Evolutionary conservation across 257 asterid genomes (phyloP).

Genomic region (Ilex asprella): DNA sequence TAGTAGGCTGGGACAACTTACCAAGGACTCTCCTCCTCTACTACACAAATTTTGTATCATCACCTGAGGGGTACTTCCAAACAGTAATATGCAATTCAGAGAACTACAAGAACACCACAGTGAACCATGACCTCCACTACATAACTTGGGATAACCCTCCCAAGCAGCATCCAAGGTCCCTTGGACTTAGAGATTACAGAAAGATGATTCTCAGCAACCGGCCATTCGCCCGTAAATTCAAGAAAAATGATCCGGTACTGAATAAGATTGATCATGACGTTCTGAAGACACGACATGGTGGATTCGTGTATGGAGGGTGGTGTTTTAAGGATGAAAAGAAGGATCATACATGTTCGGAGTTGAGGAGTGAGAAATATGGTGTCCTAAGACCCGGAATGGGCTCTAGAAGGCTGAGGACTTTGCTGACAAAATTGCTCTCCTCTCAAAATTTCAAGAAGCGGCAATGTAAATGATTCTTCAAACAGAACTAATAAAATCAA

Average conservation of each 20-base stretch:
- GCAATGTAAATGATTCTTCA: slow-evolving; percentile 39
- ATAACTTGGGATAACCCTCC: slow-evolving; percentile 87
- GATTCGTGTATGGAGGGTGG: slow-evolving; percentile 73
- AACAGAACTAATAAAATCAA: too few species aligned
- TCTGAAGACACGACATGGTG: slow-evolving; percentile 42
- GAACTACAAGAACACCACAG: slow-evolving; percentile 50
- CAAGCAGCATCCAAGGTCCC: slow-evolving; percentile 71
- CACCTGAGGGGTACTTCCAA: slow-evolving; percentile 85
- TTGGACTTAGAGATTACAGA: slow-evolving; percentile 62
- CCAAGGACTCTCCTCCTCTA: slow-evolving; percentile 84
- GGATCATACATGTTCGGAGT: slow-evolving; percentile 25
- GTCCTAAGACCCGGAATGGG: slow-evolving; percentile 66
- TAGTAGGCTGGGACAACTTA: slow-evolving; percentile 76
- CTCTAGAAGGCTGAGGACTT: slow-evolving; percentile 49
- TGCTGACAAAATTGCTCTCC: slow-evolving; percentile 41
- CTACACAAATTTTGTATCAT: slow-evolving; percentile 81
- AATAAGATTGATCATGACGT: slow-evolving; percentile 65
- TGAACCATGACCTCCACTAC: slow-evolving; percentile 83
- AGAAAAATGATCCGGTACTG: slow-evolving; percentile 56
- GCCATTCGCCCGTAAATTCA: slow-evolving; percentile 82
- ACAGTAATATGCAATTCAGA: slow-evolving; percentile 70
- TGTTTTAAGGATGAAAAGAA: slow-evolving; percentile 26
- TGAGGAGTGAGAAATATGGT: slow-evolving; percentile 59
- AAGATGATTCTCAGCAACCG: slow-evolving; percentile 61
- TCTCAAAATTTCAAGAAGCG: slow-evolving; percentile 27